Base-by-base conservation (phyloP, 1,284 basidiomycete species). In the Marasmius sp. region DNA sequence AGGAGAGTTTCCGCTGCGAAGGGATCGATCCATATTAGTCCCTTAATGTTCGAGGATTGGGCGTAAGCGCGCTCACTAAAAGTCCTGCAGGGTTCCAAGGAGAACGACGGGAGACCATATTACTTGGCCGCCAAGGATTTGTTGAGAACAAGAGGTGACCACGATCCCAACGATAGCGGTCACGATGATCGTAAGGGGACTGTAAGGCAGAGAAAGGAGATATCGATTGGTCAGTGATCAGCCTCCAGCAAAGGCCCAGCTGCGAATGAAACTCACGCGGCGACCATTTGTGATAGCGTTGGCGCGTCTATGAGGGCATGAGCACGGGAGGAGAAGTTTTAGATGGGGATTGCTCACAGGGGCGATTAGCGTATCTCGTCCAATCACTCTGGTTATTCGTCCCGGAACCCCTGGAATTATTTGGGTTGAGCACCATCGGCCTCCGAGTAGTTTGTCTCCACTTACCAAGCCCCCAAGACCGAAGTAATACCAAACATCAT, bases 21-120 rank as follows among this genome's bases (percentile, higher is more conserved):
- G 48, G 20, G 12, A 16, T 10, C 14, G 18, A 48, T 48, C 45
- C 12, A 11, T 11, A 45, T 18, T 12, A n/a, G 20, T 9, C 14
- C 12, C 22, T 48, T 45, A 2, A 14, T 9, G 34, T 37, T 14
- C 4, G 6, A 49, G 38, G 4, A 18, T 38, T 16, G 18, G 34
- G n/a, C 27, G 27, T 27, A 27, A 27, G 5, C 2, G 27, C 27
- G 57, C 64, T 62, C 49, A 64, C 66, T 68, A 68, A 56, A 64
- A 67, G 38, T 67, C 65, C 34, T 68, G 67, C 11, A 68, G 60
- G 41, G 45, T 58, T 48, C 61, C 67, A 45, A 68, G 60, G 38
- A 68, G 60, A 18, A 49, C 36, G 60, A 68, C 65, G 34, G 67
- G 67, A 49, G 67, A 59, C 67, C 67, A 68, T 38, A 68, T 67